Evolutionary conservation across 352 stramenopile species (phyloP), one percentile per base, ranked within the genome.

Genomic region (Saprolegnia diclina): DNA sequence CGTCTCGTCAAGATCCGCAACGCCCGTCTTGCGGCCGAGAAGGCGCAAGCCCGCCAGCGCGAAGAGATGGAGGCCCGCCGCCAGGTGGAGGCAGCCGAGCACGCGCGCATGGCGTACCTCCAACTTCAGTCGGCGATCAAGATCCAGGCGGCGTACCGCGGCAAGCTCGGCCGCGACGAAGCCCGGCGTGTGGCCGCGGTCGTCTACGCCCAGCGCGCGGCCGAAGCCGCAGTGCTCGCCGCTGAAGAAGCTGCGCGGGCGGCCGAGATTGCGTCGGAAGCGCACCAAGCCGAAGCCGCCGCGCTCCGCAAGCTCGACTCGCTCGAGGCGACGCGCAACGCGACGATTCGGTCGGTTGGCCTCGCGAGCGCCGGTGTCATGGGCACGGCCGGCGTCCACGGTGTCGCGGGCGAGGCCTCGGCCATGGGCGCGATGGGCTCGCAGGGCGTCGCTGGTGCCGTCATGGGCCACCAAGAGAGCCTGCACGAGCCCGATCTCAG

Each of bases 1-100:
- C 83, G 83, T n/a, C 71, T 95, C 7, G 77, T 92, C 35, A 78
- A 87, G 71, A 90, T 95, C 54, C 87, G 83, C 74, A 92, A 92
- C 76, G 75, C 77, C 53, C 82, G 85, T 22, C 71, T 87, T n/a
- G 85, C 85, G 3, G 83, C 92, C 22, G 85, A 93, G 56, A 85
- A 93, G 32, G 87, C 87, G 10, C 79, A 85, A 71, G 82, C 84
- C 53, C 76, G 80, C 57, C 76, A 82, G 52, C 76, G 80, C 56
- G 77, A 84, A 53, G 82, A 88, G 9, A 82, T 93, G 70, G 81
- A 93, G 74, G 77, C 84, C 46, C 73, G 76, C 26, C 71, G 90
- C 42, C 64, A 81, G 38, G 67, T 90, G 37, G 75, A 91, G 71
- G 74, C 77, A 21, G 77, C 90, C 40, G 85, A 95, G 56, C 82